Evolutionary conservation across 1,139 yeast genomes (phyloP).

Genomic region (Blastobotrys aristatus): DNA sequence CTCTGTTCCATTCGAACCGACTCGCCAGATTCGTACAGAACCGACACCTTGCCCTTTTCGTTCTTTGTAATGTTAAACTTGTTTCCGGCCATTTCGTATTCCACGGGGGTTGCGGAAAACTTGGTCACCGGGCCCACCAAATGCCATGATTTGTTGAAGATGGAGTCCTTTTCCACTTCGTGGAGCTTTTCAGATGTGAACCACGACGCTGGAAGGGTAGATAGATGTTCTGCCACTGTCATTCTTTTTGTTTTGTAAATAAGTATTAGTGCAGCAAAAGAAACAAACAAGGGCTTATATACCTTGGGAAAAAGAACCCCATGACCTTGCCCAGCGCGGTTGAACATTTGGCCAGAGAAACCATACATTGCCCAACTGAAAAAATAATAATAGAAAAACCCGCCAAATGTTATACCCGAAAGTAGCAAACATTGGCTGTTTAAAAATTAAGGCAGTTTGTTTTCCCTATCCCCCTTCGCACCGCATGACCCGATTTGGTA

Average conservation of each 20-base stretch:
- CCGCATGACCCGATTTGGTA: constrained; percentile 1
- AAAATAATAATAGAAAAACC: neutral
- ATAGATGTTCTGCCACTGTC: constrained; percentile 3
- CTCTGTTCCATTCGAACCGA: constrained; percentile 9
- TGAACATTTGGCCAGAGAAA: too few species aligned
- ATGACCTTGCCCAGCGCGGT: too few species aligned
- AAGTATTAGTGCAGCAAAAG: neutral
- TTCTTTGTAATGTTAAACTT: constrained; percentile 6
- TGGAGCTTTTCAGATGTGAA: constrained; percentile 10
- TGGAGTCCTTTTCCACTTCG: constrained; percentile 9
- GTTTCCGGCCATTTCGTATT: constrained; percentile 12
- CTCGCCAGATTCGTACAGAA: constrained; percentile 1
- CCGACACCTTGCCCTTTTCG: neutral
- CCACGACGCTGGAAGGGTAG: constrained; percentile 14
- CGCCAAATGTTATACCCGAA: neutral
- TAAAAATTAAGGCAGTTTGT: too few species aligned
- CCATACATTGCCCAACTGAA: neutral
- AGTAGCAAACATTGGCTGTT: neutral
- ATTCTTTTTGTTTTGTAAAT: neutral
- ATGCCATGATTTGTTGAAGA: constrained; percentile 12
- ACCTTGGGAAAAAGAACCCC: neutral
- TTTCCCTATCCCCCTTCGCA: neutral
- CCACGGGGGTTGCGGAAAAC: constrained; percentile 9
- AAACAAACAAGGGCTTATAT: neutral
- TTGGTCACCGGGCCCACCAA: constrained; percentile 14